These are phyloP conservation scores for Epichloe sibirici DNA, from an alignment of 2,329 filamentous ascomycete genomes.

Conservation along the genomic window DNA sequence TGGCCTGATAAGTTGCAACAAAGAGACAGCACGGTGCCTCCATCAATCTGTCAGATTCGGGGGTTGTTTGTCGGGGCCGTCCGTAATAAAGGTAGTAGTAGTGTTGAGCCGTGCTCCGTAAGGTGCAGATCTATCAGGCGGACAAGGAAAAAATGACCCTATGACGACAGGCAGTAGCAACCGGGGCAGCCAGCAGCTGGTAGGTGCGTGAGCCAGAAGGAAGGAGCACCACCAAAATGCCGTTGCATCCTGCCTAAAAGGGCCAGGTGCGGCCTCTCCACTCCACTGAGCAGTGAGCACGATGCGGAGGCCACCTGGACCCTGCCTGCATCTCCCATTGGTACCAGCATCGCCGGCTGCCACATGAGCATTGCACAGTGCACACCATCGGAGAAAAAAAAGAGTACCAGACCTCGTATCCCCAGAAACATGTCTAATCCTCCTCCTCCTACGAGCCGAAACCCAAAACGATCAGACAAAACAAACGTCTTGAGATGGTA, in stretches of 20 bases:
- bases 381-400: neutral
- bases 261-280: neutral
- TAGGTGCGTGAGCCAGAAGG: neutral
- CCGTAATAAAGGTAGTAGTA: too few species aligned
- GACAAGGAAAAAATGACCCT: neutral
- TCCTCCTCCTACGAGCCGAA: neutral
- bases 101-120: too few species aligned
- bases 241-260: neutral
- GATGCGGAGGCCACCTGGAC: neutral
- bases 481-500: neutral
- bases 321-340: neutral
- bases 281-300: neutral
- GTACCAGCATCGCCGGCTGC: neutral
- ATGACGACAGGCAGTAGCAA: slow-evolving; percentile 1
- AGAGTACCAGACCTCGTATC: neutral
- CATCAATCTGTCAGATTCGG: too few species aligned
- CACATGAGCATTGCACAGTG: neutral
- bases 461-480: neutral
- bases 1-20: too few species aligned
- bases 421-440: neutral
- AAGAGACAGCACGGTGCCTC: too few species aligned
- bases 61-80: too few species aligned
- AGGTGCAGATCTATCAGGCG: slow-evolving; percentile 1
- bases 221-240: neutral
- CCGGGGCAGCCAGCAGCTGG: neutral